Conservation (phyloP, 805 yeast species). For the Brettanomyces bruxellensis region DNA sequence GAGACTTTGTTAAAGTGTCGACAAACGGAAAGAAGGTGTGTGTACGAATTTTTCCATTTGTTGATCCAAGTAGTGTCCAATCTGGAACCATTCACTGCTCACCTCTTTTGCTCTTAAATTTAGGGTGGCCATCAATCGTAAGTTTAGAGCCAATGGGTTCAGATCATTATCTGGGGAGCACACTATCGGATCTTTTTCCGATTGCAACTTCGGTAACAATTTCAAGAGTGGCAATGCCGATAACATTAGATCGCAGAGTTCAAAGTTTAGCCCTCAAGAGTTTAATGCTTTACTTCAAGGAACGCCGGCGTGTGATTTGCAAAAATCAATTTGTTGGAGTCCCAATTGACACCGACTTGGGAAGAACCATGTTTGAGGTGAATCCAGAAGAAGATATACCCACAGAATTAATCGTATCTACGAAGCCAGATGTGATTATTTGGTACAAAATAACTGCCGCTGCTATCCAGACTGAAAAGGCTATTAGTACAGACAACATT, state of each 20-base stretch:
- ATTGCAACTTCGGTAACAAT: conserved; percentile 58
- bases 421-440: conserved; percentile 63
- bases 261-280: conserved; percentile 56
- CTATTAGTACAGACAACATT: conserved; percentile 15
- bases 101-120: conserved; percentile 42
- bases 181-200: conserved; percentile 16
- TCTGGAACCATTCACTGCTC: conserved; percentile 42
- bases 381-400: conserved; percentile 9
- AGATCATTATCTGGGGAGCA: too few relatives aligned
- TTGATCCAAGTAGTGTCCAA: conserved; percentile 49
- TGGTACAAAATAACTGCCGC: conserved; percentile 73
- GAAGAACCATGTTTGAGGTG: conserved; percentile 42
- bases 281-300: conserved; percentile 53
- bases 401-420: conserved; percentile 41
- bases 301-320: conserved; percentile 45
- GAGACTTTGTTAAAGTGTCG: conserved; percentile 42
- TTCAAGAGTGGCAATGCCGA: conserved; percentile 60
- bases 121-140: conserved; percentile 26
- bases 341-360: conserved; percentile 59
- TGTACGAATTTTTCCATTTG: conserved; percentile 45
- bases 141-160: neutral
- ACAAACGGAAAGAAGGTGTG: conserved; percentile 10
- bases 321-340: conserved; percentile 70
- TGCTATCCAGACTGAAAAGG: conserved; percentile 21
- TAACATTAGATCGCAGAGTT: conserved; percentile 52